These are phyloP conservation scores for Microsporum audouinii DNA, from an alignment of 2,329 filamentous ascomycete genomes.

Conservation along the genomic window DNA sequence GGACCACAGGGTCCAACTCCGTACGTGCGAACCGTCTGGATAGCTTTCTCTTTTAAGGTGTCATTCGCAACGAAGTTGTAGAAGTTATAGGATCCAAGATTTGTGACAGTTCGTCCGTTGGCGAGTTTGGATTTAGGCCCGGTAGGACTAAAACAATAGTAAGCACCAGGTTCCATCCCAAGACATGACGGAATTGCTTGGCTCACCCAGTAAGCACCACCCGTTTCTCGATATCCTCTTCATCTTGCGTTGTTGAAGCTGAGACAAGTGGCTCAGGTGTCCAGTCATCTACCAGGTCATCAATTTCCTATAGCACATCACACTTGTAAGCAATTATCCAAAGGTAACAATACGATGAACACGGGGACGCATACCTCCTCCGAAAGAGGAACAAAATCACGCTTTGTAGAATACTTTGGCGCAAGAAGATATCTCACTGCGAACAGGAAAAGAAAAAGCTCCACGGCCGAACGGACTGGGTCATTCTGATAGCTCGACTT, in stretches of 20 bases:
- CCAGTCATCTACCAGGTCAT: slow-evolving; percentile 95
- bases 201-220: slow-evolving; percentile 77
- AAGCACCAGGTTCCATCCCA: not conserved
- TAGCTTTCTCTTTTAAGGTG: slow-evolving; percentile 83
- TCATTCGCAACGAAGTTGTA: slow-evolving; percentile 96
- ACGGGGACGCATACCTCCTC: slow-evolving; percentile 50
- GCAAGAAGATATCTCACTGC: slow-evolving; percentile 86
- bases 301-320: slow-evolving; percentile 56
- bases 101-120: slow-evolving; percentile 81
- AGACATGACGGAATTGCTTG: not conserved
- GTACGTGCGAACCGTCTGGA: slow-evolving; percentile 85
- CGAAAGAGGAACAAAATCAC: slow-evolving; percentile 75
- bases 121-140: slow-evolving; percentile 81
- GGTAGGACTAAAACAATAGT: slow-evolving; percentile 51
- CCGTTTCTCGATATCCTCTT: slow-evolving; percentile 68
- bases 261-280: slow-evolving; percentile 81
- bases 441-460: slow-evolving; percentile 88
- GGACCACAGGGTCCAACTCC: slow-evolving; percentile 94
- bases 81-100: slow-evolving; percentile 91
- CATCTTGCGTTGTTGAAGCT: slow-evolving; percentile 61
- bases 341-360: not conserved
- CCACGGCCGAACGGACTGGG: slow-evolving; percentile 82
- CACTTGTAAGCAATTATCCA: not conserved
- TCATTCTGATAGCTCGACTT: slow-evolving; percentile 97
- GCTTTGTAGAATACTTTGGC: slow-evolving; percentile 85